Conservation (phyloP, 2,329 filamentous ascomycete species). For the Dactylellina cionopaga region DNA sequence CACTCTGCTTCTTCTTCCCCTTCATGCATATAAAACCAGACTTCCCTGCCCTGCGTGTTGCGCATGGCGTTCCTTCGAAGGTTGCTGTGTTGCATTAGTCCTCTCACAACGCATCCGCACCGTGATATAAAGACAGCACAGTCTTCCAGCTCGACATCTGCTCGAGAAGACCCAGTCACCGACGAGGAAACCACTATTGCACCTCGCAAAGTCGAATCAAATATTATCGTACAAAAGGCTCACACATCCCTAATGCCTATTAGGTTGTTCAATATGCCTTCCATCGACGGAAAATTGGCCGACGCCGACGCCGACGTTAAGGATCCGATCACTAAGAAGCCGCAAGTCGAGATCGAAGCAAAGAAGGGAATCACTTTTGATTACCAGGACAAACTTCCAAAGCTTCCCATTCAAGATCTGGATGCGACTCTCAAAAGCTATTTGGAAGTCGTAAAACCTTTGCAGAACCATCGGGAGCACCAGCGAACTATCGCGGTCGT, state of each 20-base stretch:
- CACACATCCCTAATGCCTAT: conserved; percentile 50
- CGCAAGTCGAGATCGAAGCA: conserved; percentile 11
- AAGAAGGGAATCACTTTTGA: conserved; percentile 80
- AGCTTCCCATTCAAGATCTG: conserved; percentile 90
- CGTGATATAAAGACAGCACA: conserved; percentile 9
- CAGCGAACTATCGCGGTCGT: conserved; percentile 82
- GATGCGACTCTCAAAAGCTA: conserved; percentile 82
- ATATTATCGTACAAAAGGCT: conserved; percentile 26
- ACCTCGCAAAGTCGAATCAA: conserved; percentile 31
- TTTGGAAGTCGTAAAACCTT: conserved; percentile 77
- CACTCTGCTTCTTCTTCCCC: conserved; percentile 7
- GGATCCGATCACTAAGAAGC: conserved; percentile 19
- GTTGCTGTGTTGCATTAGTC: conserved; percentile 44
- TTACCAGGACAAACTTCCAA: conserved; percentile 85
- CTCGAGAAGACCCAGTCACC: conserved; percentile 27
- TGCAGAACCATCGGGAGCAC: conserved; percentile 84
- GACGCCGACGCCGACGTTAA: conserved; percentile 20
- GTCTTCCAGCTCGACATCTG: conserved; percentile 19
- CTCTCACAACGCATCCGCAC: conserved; percentile 32
- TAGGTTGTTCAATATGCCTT: conserved; percentile 50
- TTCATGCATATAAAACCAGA: conserved; percentile 36
- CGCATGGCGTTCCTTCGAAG: conserved; percentile 46
- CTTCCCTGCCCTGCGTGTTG: conserved; percentile 34
- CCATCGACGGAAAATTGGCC: conserved; percentile 51
- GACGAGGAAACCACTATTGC: conserved; percentile 37